Evolutionary conservation across 176 grass and related monocot species (phyloP).

Genomic region (Thalia dealbata): DNA sequence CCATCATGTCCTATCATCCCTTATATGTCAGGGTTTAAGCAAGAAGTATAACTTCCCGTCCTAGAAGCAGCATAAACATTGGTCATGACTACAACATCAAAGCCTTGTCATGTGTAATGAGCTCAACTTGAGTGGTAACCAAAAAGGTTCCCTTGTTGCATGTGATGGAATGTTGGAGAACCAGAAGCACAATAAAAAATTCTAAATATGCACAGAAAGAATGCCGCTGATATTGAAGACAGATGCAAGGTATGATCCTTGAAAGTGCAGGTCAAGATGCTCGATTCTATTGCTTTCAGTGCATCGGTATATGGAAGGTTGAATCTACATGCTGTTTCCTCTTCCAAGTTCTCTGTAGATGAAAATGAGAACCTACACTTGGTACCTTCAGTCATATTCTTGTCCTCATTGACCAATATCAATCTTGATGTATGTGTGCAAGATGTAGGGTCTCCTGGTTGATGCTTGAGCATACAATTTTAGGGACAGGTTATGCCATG

Average conservation of each 20-base stretch:
- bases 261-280: no score
- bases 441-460: neutral
- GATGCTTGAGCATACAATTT: no score
- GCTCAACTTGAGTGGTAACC: neutral
- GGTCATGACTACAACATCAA: neutral
- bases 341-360: neutral
- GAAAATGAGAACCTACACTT: neutral
- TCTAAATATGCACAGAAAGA: neutral
- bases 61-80: neutral
- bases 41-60: neutral
- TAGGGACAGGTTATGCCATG: neutral
- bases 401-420: neutral
- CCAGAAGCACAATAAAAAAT: neutral
- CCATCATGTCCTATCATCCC: neutral
- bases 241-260: no score
- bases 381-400: neutral
- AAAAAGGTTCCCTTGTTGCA: neutral
- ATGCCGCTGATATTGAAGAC: no score
- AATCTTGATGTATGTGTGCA: neutral
- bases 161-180: neutral
- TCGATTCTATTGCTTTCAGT: neutral
- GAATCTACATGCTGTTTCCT: neutral
- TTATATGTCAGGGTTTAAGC: neutral
- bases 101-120: neutral
- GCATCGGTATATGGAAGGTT: no score